Evolutionary conservation across 306 rosid genomes (phyloP).

Genomic region (Citrullus colocynthis): DNA sequence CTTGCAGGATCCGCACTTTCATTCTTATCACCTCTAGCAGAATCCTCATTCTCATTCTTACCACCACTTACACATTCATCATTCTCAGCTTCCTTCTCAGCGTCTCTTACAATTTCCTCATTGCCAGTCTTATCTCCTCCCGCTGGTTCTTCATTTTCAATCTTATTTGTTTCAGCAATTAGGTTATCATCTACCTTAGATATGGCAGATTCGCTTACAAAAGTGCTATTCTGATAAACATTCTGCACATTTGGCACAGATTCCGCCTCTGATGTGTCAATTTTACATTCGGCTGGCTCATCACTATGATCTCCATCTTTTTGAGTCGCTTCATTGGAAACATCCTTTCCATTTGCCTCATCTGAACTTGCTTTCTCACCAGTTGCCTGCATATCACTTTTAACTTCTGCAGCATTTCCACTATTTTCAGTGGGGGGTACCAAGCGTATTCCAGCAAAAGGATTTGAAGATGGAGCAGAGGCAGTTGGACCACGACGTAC

Average conservation of each 20-base stretch:
- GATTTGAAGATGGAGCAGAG: slow-evolving; percentile 58
- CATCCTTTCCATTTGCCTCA: slow-evolving; percentile 20
- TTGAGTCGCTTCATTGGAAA: slow-evolving; percentile 10
- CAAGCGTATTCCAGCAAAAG: slow-evolving; percentile 70
- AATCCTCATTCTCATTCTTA: slow-evolving; percentile 1
- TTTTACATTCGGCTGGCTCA: slow-evolving; percentile 27
- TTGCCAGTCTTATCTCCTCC: neutral
- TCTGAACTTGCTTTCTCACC: slow-evolving; percentile 18
- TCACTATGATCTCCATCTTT: slow-evolving; percentile 20
- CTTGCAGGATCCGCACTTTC: slow-evolving; percentile 2
- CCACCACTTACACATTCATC: neutral
- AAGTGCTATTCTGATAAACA: slow-evolving; percentile 14
- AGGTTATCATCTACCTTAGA: slow-evolving; percentile 18
- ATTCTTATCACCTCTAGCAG: slow-evolving; percentile 2
- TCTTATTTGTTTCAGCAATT: slow-evolving; percentile 3
- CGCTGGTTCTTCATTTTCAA: neutral
- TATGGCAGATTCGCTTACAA: slow-evolving; percentile 12
- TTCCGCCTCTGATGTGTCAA: slow-evolving; percentile 19
- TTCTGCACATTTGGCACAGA: slow-evolving; percentile 20
- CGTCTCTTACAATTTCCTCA: neutral
- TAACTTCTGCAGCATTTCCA: slow-evolving; percentile 26
- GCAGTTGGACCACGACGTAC: slow-evolving; percentile 53
- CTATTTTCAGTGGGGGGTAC: slow-evolving; percentile 32
- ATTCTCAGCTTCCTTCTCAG: neutral
- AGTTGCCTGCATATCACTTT: slow-evolving; percentile 22